Conservation (phyloP, 2,329 filamentous ascomycete species). For the Lecanicillium sp. region DNA sequence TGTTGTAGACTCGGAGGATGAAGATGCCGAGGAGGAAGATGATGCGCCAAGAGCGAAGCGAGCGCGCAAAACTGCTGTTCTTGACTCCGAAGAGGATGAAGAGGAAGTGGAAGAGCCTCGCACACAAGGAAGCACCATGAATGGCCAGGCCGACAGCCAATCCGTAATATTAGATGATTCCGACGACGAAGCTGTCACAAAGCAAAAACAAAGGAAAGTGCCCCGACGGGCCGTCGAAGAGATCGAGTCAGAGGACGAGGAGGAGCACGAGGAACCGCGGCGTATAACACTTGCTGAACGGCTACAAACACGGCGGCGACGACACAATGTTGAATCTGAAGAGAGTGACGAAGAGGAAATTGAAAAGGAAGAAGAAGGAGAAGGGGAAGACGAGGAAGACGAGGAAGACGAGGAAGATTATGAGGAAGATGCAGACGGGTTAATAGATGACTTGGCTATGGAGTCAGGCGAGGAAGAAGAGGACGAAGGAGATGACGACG, state of each 20-base stretch:
- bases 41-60: constrained; percentile 16
- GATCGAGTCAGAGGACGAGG: constrained; percentile 11
- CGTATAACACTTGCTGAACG: constrained; percentile 16
- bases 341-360: constrained; percentile 12
- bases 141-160: constrained; percentile 5
- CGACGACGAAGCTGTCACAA: constrained; percentile 7
- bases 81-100: constrained; percentile 16
- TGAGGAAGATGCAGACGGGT: constrained; percentile 14
- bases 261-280: constrained; percentile 8
- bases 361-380: no score
- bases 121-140: not conserved
- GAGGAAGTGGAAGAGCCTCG: constrained; percentile 4
- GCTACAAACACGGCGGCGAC: constrained; percentile 13
- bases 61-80: constrained; percentile 12
- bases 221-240: not conserved
- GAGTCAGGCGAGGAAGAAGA: constrained; percentile 19
- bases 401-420: constrained; percentile 12
- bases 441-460: constrained; percentile 24
- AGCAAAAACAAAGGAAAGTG: not conserved
- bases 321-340: constrained; percentile 11
- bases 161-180: constrained; percentile 2
- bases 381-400: constrained; percentile 12
- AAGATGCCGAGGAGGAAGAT: constrained; percentile 16
- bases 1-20: constrained; percentile 23
- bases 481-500: constrained; percentile 5